Evolutionary conservation across 305 asterid genomes (phyloP).

Genomic region (Fraxinus xanthoxyloides): DNA sequence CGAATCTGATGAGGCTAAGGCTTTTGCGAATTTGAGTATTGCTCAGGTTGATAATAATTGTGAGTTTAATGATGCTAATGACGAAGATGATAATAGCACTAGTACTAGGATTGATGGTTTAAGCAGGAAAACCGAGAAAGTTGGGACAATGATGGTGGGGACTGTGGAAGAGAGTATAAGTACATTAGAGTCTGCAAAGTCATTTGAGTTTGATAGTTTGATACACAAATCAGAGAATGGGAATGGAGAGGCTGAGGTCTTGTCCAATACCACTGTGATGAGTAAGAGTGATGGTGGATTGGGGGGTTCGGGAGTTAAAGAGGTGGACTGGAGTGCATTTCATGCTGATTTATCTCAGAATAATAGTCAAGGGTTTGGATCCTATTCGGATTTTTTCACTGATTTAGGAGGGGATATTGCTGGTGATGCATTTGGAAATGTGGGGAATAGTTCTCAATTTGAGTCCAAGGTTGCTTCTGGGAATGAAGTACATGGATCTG

Average conservation of each 20-base stretch:
- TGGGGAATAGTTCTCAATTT: conserved; percentile 25
- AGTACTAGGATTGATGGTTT: neutral
- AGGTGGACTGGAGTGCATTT: conserved; percentile 52
- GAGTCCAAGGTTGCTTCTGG: conserved; percentile 35
- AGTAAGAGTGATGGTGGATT: conserved; percentile 23
- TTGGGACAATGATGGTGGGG: neutral
- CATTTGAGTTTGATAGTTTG: conserved; percentile 22
- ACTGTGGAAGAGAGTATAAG: conserved; percentile 15
- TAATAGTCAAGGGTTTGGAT: conserved; percentile 64
- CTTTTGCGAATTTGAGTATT: conserved; percentile 64
- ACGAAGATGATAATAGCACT: neutral
- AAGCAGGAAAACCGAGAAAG: neutral
- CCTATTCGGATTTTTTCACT: conserved; percentile 71
- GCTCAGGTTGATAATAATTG: conserved; percentile 37
- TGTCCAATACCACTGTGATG: neutral
- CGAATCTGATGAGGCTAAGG: conserved; percentile 65
- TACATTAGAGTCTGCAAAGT: conserved; percentile 16
- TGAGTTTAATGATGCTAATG: conserved; percentile 29
- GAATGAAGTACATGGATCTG: conserved; percentile 35
- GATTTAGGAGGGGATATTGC: conserved; percentile 51
- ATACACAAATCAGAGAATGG: conserved; percentile 15
- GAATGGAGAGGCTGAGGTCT: conserved; percentile 20
- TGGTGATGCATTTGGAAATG: conserved; percentile 42
- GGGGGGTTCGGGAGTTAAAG: conserved; percentile 34
- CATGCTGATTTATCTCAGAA: conserved; percentile 32